Base-by-base conservation (phyloP, 1,284 basidiomycete genomes). In the Ustilago nuda region DNA sequence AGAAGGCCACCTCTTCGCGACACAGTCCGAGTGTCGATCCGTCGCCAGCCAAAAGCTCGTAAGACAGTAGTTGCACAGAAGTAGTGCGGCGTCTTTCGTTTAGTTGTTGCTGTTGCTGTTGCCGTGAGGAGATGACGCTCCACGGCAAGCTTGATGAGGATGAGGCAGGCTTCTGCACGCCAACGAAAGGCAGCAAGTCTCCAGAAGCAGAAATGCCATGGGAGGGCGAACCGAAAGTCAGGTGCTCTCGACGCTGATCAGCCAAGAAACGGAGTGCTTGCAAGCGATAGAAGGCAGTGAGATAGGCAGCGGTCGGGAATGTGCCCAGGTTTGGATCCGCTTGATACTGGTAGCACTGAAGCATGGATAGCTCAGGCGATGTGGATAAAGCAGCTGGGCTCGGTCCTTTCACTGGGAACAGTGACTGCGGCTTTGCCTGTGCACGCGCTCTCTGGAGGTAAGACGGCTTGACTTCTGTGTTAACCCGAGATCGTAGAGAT, bases 1-100 rank as follows among this genome's bases (percentile, higher is more conserved):
- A 82, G 72, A 81, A 82, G 35, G 67, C 63, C 8, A 82, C 76
- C 17, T 79, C 75, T 15, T 77, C 73, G 50, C 73, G 66, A 37
- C 66, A 56, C 3, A 79, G 61, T 17, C 66, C 66, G 4, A 66
- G 35, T 5, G 61, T 52, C 4, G 60, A 55, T 17, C 68, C 66
- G 23, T 60, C 58, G 2, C 57, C 45, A 15, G 70, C 66, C 11
- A 69, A 66, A 12, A 72, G 61, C 36, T 77, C 75, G 61, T 69
- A 72, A 0, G 61, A 63, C 35, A 76, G 35, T 30, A 76, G 66
- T 63, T 76, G 74, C 4, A 66, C 57, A 23, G 63, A 51, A 23
- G 13, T 46, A 9, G 43, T 17, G 37, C 45, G 19, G 30, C 13
- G 32, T 23, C 56, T 53, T 17, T 45, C 66, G 15, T 17, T 41